Evolutionary conservation across 2,329 filamentous ascomycete species (phyloP).

Genomic region (Diaporthe ilicicola): DNA sequence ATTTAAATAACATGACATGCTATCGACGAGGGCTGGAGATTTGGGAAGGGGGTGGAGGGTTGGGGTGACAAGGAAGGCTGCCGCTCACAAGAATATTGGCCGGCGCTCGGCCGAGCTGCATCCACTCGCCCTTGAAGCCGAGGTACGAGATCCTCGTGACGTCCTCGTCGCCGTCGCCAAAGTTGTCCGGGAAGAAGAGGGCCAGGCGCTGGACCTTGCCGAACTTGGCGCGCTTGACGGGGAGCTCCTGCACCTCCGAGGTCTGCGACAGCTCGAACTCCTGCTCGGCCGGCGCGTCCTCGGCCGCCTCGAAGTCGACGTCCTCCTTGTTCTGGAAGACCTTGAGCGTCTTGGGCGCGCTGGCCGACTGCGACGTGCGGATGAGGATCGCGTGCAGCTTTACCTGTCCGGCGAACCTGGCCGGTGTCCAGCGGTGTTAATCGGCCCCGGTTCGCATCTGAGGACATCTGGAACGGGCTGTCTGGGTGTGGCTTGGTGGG

Average conservation of each 20-base stretch:
- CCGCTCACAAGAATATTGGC: slow-evolving; percentile 71
- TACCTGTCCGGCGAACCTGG: slow-evolving; percentile 89
- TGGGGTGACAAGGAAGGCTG: no score
- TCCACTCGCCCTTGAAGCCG: slow-evolving; percentile 95
- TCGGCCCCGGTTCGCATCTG: background rate
- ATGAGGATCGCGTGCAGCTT: slow-evolving; percentile 91
- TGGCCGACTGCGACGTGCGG: slow-evolving; percentile 75
- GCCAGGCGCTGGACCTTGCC: slow-evolving; percentile 83
- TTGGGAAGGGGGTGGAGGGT: no score
- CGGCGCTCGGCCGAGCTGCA: slow-evolving; percentile 83
- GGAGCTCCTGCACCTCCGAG: slow-evolving; percentile 84
- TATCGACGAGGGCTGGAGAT: background rate
- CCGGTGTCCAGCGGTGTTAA: background rate
- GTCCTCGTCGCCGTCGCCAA: slow-evolving; percentile 80
- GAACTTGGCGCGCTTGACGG: slow-evolving; percentile 88
- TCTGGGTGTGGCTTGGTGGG: background rate
- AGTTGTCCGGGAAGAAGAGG: slow-evolving; percentile 94
- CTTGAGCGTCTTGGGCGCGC: slow-evolving; percentile 83
- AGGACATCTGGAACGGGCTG: background rate
- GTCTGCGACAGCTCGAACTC: slow-evolving; percentile 80
- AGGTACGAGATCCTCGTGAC: slow-evolving; percentile 82
- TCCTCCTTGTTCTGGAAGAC: slow-evolving; percentile 88
- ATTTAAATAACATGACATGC: background rate
- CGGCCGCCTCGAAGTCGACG: slow-evolving; percentile 82
- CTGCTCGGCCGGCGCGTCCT: slow-evolving; percentile 76